These are phyloP conservation scores for Letharia lupina DNA, from an alignment of 495 filamentous ascomycete species.

Conservation along the genomic window DNA sequence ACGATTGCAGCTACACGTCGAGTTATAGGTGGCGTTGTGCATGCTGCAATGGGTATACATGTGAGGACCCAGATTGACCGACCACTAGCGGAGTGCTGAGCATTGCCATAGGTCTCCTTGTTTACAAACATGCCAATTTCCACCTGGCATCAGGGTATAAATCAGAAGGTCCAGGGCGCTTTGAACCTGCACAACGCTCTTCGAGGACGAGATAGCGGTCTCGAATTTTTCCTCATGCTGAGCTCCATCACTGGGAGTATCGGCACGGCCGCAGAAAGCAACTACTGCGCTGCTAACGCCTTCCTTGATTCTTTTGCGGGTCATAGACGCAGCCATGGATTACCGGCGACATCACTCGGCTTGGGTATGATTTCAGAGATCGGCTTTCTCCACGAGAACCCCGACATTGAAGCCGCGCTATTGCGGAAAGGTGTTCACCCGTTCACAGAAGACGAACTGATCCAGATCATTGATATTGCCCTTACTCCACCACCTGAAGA, in stretches of 20 bases:
- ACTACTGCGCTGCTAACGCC: slow-evolving; percentile 20
- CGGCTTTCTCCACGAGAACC: slow-evolving; percentile 32
- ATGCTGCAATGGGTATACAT: no score
- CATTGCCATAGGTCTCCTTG: no score
- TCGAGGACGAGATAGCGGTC: slow-evolving; percentile 14
- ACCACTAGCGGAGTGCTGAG: no score
- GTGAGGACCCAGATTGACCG: no score
- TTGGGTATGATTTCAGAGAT: slow-evolving; percentile 25
- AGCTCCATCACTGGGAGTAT: slow-evolving; percentile 16
- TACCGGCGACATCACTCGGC: slow-evolving; percentile 19
- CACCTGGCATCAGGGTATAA: slow-evolving; percentile 12
- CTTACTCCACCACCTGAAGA: no score
- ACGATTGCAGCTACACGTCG: no score
- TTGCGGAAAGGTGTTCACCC: slow-evolving; percentile 28
- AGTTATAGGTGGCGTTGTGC: no score
- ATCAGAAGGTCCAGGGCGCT: slow-evolving; percentile 25
- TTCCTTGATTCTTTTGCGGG: slow-evolving; percentile 27
- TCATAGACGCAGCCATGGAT: slow-evolving; percentile 17
- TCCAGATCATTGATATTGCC: slow-evolving; percentile 31
- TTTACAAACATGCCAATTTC: neutral
- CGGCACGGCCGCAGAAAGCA: slow-evolving; percentile 13
- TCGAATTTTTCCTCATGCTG: slow-evolving; percentile 24
- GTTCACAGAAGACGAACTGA: slow-evolving; percentile 31
- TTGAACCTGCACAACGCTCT: slow-evolving; percentile 25
- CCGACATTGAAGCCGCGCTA: slow-evolving; percentile 29